Percentiles rank a stretch among this genome's conserved stretches.
Conservation (phyloP, 2,329 filamentous ascomycete genomes). For the Ascochyta koolunga region DNA sequence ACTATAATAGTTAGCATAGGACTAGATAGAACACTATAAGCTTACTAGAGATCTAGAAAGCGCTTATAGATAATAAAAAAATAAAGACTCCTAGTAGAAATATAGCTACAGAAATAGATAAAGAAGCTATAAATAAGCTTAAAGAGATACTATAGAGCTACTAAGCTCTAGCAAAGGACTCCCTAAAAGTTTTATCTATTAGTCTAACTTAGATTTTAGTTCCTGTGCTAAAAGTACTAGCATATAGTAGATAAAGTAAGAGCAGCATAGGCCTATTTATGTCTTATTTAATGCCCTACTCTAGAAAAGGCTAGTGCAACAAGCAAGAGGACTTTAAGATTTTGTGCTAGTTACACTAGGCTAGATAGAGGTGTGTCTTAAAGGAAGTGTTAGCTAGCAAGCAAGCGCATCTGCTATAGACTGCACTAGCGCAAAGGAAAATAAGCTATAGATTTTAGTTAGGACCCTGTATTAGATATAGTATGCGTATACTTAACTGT, state of each 20-base stretch:
- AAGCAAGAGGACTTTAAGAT: no score
- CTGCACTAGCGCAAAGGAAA: neutral
- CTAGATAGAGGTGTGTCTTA: no score
- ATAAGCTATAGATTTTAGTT: no score
- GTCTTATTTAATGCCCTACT: no score
- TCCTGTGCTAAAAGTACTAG: neutral
- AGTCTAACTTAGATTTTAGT: neutral
- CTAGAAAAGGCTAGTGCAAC: no score
- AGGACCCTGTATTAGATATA: neutral
- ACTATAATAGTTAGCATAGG: neutral
- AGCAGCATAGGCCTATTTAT: no score
- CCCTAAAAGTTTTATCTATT: slow-evolving; percentile 12
- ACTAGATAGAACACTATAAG: neutral
- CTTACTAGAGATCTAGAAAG: slow-evolving; percentile 5
- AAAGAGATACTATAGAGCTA: slow-evolving; percentile 10
- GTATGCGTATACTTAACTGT: neutral
- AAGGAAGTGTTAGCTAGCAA: neutral
- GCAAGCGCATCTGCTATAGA: neutral
- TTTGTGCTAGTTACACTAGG: no score
- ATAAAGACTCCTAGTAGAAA: slow-evolving; percentile 12
- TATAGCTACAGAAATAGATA: slow-evolving; percentile 8
- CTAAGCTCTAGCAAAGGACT: slow-evolving; percentile 16
- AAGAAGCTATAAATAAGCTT: slow-evolving; percentile 9
- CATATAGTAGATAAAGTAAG: neutral
- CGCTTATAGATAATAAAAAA: slow-evolving; percentile 9